These are phyloP conservation scores for Moesziomyces globuligerus DNA, from an alignment of 1,284 basidiomycete species.

Conservation along the genomic window DNA sequence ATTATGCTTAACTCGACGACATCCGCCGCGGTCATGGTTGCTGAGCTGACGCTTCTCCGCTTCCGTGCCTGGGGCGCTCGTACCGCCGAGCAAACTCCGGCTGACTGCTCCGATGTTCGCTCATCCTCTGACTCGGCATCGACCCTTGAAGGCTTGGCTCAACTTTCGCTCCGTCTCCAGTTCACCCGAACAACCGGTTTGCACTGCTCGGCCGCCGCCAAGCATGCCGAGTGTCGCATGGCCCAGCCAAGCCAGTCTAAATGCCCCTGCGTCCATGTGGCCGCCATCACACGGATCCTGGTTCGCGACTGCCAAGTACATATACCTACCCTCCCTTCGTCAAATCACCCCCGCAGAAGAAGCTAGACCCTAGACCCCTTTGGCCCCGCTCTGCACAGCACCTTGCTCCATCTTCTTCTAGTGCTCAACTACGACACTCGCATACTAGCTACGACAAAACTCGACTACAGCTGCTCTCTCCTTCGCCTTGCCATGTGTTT, in stretches of 20 bases:
- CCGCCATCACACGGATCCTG: too few relatives aligned
- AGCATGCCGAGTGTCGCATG: not conserved
- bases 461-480: not conserved
- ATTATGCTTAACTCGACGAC: not conserved
- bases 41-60: not conserved
- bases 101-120: not conserved
- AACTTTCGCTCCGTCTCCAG: not conserved
- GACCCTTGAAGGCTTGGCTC: not conserved
- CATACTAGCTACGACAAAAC: not conserved
- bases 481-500: slow-evolving; percentile 9
- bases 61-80: too few relatives aligned
- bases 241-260: not conserved
- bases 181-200: not conserved
- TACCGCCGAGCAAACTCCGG: not conserved
- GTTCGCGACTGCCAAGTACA: not conserved
- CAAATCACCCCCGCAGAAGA: not conserved
- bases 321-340: not conserved
- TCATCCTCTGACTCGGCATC: not conserved
- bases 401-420: not conserved
- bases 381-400: too few relatives aligned
- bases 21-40: not conserved
- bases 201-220: not conserved
- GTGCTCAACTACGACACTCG: not conserved
- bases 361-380: not conserved
- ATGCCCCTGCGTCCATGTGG: not conserved